phyloP scores from a whole-genome alignment of 2,329 filamentous ascomycete genomes.

The Diplodia scrobiculata region DNA sequence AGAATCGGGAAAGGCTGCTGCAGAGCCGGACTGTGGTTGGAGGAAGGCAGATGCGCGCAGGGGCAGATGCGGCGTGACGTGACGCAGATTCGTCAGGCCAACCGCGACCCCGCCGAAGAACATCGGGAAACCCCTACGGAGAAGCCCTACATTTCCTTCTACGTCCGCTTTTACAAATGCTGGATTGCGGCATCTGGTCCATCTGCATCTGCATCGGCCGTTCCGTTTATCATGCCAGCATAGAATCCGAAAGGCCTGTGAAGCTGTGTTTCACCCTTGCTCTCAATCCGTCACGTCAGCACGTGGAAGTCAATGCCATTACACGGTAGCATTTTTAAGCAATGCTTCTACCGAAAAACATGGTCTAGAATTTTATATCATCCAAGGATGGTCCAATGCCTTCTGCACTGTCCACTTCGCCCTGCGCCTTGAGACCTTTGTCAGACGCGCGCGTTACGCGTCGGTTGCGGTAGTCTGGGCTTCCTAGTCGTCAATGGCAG shows the following conservation, averaged over 20 bases:
- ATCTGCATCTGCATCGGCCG: background rate
- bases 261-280: no score
- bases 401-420: background rate
- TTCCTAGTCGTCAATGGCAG: background rate
- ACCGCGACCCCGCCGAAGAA: background rate
- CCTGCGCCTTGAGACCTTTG: background rate
- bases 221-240: no score
- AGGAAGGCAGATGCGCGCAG: background rate
- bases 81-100: background rate
- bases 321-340: no score
- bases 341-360: no score
- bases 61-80: background rate
- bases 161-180: background rate
- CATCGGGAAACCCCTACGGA: background rate
- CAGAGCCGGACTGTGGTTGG: slow-evolving; percentile 1
- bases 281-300: no score
- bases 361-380: no score
- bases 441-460: no score
- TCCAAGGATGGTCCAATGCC: background rate
- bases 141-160: background rate
- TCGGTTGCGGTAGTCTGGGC: background rate
- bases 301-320: no score
- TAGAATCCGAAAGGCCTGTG: no score
- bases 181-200: background rate
- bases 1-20: background rate